Percentiles rank a stretch among this genome's conserved stretches.
Evolutionary conservation across 129 eudicot genomes (phyloP).

Genomic region (Lactuca sativa): DNA sequence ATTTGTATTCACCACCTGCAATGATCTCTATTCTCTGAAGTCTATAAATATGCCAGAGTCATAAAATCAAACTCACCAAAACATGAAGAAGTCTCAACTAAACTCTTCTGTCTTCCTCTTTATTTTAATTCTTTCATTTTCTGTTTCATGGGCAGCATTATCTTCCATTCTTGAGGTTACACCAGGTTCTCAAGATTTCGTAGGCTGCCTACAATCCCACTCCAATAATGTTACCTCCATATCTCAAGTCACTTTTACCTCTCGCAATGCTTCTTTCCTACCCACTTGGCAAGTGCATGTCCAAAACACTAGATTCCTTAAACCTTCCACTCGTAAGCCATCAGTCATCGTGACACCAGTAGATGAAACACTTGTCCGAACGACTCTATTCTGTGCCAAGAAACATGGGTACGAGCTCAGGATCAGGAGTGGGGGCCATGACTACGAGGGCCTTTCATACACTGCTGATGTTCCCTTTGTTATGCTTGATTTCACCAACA

Average conservation of each 20-base stretch:
- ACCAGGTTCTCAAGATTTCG: neutral
- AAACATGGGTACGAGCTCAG: constrained; percentile 4
- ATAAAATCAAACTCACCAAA: neutral
- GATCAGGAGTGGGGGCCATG: constrained; percentile 4
- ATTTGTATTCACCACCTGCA: neutral
- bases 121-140: neutral
- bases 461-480: constrained; percentile 18
- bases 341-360: constrained; percentile 26
- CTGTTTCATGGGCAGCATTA: neutral
- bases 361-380: constrained; percentile 13
- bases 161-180: neutral
- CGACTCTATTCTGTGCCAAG: constrained; percentile 12
- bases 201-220: neutral
- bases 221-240: neutral
- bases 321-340: constrained; percentile 1
- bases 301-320: neutral
- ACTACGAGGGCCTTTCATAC: neutral
- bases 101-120: neutral
- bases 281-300: neutral
- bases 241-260: neutral
- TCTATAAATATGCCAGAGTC: neutral
- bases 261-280: neutral
- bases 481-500: constrained; percentile 22
- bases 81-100: neutral
- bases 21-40: neutral